Evolutionary conservation across 2,329 filamentous ascomycete genomes (phyloP), one percentile per base, ranked within the genome.

Genomic region (Colletotrichum sojae): DNA sequence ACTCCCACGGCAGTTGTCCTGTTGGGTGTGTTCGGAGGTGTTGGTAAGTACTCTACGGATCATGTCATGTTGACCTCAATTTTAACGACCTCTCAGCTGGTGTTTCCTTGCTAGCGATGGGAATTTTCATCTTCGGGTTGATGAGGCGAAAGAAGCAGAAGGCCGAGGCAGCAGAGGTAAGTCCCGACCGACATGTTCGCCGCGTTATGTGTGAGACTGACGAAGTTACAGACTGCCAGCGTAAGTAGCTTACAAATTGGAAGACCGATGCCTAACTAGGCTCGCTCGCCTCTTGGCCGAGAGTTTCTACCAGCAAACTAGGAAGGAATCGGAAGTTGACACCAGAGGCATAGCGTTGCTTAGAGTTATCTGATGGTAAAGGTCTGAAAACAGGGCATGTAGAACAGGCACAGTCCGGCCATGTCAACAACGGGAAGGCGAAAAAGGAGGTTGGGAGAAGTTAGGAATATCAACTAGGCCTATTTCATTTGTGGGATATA

Each of bases 1-100:
- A 69, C 67, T 6, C 49, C 67, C 3, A 69, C 67, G 4, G 67
- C 67, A 2, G 67, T 69, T 6, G 67, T 69, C 0, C 53, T 69
- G 12, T 15, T 69, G 6, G 67, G 67, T 20, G 67, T 69, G 2
- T 69, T 69, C 18, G 67, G 67, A 8, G 67, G 67, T 53, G 67
- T 69, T 46, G 67, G 67, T 69, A 56, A 52, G 67, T 31, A 36
- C 4, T 6, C 27, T 2, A 8, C 20, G 12, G n/a, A 5, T n/a
- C 20, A 1, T 31, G 3, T 6, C 18, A 31, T 6, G 1, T 8
- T 20, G 16, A 18, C 5, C 12, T 5, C 2, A 2, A 0, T 15
- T 4, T 62, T 69, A 12, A 69, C 39, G 13, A 2, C 1, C 1
- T 1, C 12, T n/a, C 9, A 69, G 67, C 67, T 31, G 67, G 67